A percentile compares a stretch with the other conserved stretches of the same genome.
phyloP scores from a whole-genome alignment of 768 basidiomycete genomes.

The Suillus fuscotomentosus region DNA sequence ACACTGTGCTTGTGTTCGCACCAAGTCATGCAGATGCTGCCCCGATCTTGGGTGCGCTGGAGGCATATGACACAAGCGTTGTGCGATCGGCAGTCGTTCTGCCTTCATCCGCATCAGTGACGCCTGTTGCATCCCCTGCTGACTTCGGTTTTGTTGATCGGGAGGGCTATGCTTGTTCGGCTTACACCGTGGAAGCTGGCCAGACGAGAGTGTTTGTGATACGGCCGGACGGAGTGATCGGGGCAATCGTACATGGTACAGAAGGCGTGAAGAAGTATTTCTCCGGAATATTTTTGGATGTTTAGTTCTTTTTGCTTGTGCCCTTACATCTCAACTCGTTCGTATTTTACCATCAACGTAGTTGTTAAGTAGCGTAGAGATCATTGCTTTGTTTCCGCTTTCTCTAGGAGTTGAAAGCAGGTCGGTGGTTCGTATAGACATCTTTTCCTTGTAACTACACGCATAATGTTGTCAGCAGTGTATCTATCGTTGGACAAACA shows the following conservation, averaged over 20 bases:
- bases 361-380: neutral
- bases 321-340: neutral
- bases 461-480: too few species aligned
- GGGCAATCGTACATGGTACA: conserved; percentile 25
- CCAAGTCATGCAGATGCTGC: conserved; percentile 10
- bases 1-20: conserved; percentile 10
- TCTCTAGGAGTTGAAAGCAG: too few species aligned
- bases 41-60: neutral
- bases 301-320: neutral
- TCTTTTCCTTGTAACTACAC: too few species aligned
- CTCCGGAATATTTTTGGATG: neutral
- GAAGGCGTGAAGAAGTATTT: conserved; percentile 15
- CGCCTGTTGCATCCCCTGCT: conserved; percentile 8
- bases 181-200: conserved; percentile 32
- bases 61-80: neutral
- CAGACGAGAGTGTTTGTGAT: conserved; percentile 31
- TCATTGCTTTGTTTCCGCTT: neutral
- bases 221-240: conserved; percentile 20
- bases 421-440: too few species aligned
- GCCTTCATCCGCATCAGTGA: neutral
- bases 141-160: conserved; percentile 34
- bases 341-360: neutral
- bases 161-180: conserved; percentile 33
- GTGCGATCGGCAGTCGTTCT: conserved; percentile 7
- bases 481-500: too few species aligned